Evolutionary conservation across 257 asterid species (phyloP).

Genomic region (Buddleja alternifolia): DNA sequence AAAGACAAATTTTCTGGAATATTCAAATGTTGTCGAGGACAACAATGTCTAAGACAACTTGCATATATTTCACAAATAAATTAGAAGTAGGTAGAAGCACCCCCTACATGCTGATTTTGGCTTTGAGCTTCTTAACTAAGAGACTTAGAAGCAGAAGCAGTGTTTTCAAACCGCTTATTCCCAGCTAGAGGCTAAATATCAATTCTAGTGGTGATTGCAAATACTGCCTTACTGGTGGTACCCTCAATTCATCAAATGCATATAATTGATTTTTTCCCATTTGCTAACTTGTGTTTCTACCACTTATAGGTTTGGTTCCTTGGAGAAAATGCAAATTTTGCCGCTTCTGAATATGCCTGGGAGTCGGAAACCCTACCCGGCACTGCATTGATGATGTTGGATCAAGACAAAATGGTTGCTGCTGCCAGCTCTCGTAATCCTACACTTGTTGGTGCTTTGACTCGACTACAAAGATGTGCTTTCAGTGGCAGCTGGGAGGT

Average conservation of each 20-base stretch:
- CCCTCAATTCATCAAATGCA: no score
- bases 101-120: not conserved
- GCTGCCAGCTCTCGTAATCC: slow-evolving; percentile 99
- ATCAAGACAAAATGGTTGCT: slow-evolving; percentile 99
- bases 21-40: no score
- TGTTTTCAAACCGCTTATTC: no score
- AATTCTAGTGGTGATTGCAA: no score
- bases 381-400: slow-evolving; percentile 99
- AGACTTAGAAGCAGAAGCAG: no score
- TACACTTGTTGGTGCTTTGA: slow-evolving; percentile 94
- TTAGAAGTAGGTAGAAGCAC: no score
- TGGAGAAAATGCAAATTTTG: slow-evolving; percentile 99
- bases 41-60: no score
- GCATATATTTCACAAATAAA: no score
- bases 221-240: no score
- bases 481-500: slow-evolving; percentile 99
- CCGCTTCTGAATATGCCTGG: slow-evolving; percentile 99
- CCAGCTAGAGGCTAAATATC: no score
- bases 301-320: slow-evolving; percentile 93
- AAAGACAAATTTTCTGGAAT: no score
- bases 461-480: slow-evolving; percentile 98
- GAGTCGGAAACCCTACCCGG: slow-evolving; percentile 99
- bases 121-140: slow-evolving; percentile 9
- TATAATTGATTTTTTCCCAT: not conserved
- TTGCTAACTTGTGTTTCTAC: slow-evolving; percentile 25